Evolutionary conservation across 305 asterid genomes (phyloP).

Genomic region (Fraxinus nigra): DNA sequence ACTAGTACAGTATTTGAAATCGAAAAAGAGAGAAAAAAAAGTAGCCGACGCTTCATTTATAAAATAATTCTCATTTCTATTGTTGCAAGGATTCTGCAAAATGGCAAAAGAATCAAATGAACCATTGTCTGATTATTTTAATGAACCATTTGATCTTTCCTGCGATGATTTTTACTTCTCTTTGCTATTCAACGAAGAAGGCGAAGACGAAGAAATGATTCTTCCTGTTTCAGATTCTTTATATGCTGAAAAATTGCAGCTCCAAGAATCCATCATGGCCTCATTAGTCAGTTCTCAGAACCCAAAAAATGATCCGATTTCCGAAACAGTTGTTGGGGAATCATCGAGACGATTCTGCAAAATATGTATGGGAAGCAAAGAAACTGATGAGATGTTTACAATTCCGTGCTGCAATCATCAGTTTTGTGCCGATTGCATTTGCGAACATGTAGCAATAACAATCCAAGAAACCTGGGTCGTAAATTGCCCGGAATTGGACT

Average conservation of each 20-base stretch:
- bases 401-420: not conserved
- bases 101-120: not conserved
- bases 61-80: not conserved
- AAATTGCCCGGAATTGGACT: slow-evolving; percentile 17
- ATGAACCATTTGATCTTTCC: not conserved
- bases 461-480: not conserved
- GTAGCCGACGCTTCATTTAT: not conserved
- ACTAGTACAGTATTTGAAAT: not conserved
- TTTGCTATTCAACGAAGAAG: not conserved
- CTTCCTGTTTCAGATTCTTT: slow-evolving; percentile 6
- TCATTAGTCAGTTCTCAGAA: not conserved
- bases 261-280: slow-evolving; percentile 21
- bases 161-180: slow-evolving; percentile 11
- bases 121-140: not conserved
- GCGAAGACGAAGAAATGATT: not conserved
- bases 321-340: not conserved
- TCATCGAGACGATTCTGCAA: not conserved
- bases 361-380: not conserved
- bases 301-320: not conserved
- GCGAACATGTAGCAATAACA: not conserved
- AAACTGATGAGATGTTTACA: not conserved
- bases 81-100: not conserved
- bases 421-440: not conserved
- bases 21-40: not conserved
- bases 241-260: slow-evolving; percentile 17